Base-by-base conservation (phyloP, 441 rosid genomes). In the Jatropha multifida region DNA sequence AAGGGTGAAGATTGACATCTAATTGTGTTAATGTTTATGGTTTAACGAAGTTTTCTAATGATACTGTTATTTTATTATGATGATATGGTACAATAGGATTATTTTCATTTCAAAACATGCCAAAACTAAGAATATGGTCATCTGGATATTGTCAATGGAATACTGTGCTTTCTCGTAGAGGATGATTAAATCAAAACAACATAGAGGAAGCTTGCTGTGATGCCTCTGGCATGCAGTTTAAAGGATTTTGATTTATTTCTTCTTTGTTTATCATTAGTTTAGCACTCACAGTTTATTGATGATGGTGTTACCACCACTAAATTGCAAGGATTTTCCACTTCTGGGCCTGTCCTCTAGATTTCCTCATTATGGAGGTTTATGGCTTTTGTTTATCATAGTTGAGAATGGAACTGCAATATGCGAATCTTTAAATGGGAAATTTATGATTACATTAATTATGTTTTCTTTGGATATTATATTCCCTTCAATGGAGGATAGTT, bases 1-100 rank as follows among this genome's bases (percentile, higher is more conserved):
- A 32, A 7, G 26, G 64, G 8, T 73, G 65, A 63, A 41, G 12
- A n/a, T 59, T 77, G 72, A 38, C 62, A 10, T 56, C 51, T 66
- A 69, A 41, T 32, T 61, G 9, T 18, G 27, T 41, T 23, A 56
- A 68, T 26, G 23, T 42, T 67, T 46, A 61, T 48, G 26, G 26
- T 49, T 69, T 69, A 8, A 61, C 61, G 54, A 4, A 17, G 56
- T 52, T 54, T 37, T 69, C 32, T 38, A 27, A 68, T 58, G 60
- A 68, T 51, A 51, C 2, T 49, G 40, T 26, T 46, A 46, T 3
- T 65, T 20, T 48, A 14, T 26, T 48, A 5, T 26, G 52, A 7
- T 38, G 10, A 68, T 15, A 6, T 49, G 12, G 27, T 41, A 52
- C 20, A 54, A 44, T 2, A 18, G 7, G 4, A 17, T 42, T 13